Percentiles rank a stretch among this genome's conserved stretches.
These are phyloP conservation scores for Ilyonectria mors-panacis DNA, from an alignment of 2,329 filamentous ascomycete species.

Conservation along the genomic window DNA sequence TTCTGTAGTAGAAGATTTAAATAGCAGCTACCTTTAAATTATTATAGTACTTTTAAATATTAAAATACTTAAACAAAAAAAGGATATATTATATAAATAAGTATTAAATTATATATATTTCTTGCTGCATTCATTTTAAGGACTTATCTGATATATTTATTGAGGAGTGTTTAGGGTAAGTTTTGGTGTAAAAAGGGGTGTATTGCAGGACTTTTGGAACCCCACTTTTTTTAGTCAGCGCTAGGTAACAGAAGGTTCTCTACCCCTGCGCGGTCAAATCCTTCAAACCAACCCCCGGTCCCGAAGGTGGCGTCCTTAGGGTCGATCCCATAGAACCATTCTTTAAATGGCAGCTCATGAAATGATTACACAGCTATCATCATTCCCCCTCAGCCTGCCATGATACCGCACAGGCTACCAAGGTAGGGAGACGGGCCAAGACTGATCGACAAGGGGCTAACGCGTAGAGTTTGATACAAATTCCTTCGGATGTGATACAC, in stretches of 20 bases:
- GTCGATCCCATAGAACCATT: neutral
- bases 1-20: too few species aligned
- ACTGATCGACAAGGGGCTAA: slow-evolving; percentile 22
- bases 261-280: neutral
- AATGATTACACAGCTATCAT: slow-evolving; percentile 23
- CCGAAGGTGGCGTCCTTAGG: neutral
- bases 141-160: too few species aligned
- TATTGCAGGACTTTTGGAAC: too few species aligned
- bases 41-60: too few species aligned
- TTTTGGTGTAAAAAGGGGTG: too few species aligned
- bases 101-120: too few species aligned
- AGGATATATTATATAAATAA: too few species aligned
- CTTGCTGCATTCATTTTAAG: too few species aligned
- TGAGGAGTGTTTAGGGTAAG: too few species aligned
- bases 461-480: neutral
- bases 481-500: neutral
- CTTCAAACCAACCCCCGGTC: neutral
- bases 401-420: neutral
- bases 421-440: slow-evolving; percentile 18
- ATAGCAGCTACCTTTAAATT: too few species aligned
- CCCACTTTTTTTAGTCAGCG: too few species aligned
- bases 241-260: neutral
- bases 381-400: neutral
- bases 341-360: slow-evolving; percentile 2
- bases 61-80: too few species aligned